Evolutionary conservation across 1,284 basidiomycete genomes (phyloP).

Genomic region (Pseudozyma flocculosa): DNA sequence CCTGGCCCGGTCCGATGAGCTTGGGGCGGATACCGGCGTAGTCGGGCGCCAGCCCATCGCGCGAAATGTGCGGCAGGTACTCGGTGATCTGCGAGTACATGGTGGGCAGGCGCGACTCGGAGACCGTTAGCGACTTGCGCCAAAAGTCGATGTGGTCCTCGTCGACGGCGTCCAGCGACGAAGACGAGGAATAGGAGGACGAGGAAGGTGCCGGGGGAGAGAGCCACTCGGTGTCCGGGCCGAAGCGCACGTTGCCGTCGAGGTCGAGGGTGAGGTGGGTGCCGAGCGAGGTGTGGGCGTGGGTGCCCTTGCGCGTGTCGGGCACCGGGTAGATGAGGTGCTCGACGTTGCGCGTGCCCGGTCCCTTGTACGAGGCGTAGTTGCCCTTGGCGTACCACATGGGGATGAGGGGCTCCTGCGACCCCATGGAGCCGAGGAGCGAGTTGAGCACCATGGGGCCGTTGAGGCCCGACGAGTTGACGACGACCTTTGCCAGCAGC

Average conservation of each 20-base stretch:
- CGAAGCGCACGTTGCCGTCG: constrained; percentile 83
- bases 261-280: constrained; percentile 67
- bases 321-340: constrained; percentile 55
- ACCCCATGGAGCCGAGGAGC: constrained; percentile 18
- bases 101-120: constrained; percentile 34
- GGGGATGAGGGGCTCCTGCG: constrained; percentile 19
- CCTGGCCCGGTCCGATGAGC: constrained; percentile 68
- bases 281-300: constrained; percentile 52
- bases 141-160: constrained; percentile 40
- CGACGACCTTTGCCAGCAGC: constrained; percentile 77
- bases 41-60: constrained; percentile 74
- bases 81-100: constrained; percentile 49
- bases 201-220: constrained; percentile 38
- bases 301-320: constrained; percentile 32
- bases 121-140: constrained; percentile 27
- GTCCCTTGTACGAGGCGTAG: constrained; percentile 52
- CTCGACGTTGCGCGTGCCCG: constrained; percentile 28
- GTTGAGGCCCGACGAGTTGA: constrained; percentile 86
- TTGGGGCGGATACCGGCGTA: constrained; percentile 93
- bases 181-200: background rate
- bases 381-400: constrained; percentile 55
- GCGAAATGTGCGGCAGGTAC: constrained; percentile 73
- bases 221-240: constrained; percentile 90
- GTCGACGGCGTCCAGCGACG: constrained; percentile 2
- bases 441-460: constrained; percentile 50